Conservation (phyloP, 495 filamentous ascomycete genomes). For the Aspergillus avenaceus region DNA sequence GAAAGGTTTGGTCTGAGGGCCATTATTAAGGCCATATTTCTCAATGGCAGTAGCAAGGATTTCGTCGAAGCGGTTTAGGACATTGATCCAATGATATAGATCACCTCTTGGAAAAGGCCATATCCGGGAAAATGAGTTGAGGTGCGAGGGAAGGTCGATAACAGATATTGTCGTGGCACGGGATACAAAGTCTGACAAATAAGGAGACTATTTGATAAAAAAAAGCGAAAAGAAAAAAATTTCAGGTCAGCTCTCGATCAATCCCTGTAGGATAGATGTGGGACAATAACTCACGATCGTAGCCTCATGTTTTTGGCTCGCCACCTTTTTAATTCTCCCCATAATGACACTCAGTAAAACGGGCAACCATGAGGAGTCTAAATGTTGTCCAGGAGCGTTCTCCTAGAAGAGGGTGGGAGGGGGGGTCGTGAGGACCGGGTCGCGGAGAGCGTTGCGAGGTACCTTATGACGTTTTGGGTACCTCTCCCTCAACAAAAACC, state of each 20-base stretch:
- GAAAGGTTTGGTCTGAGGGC: constrained; percentile 77
- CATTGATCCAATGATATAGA: constrained; percentile 95
- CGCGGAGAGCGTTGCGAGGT: constrained; percentile 33
- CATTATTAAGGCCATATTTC: constrained; percentile 75
- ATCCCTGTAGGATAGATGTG: constrained; percentile 8
- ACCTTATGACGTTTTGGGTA: constrained; percentile 46
- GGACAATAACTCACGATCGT: constrained; percentile 66
- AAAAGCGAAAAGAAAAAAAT: constrained; percentile 24
- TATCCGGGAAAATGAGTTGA: constrained; percentile 74
- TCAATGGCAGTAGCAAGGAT: constrained; percentile 77
- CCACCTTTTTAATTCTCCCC: constrained; percentile 96
- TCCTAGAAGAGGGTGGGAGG: constrained; percentile 29
- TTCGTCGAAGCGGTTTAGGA: constrained; percentile 90
- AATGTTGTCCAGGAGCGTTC: constrained; percentile 28
- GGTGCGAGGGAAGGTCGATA: constrained; percentile 68
- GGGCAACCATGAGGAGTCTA: constrained; percentile 46
- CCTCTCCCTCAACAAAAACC: constrained; percentile 28
- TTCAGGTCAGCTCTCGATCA: constrained; percentile 18
- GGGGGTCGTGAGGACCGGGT: constrained; percentile 31
- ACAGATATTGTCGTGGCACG: constrained; percentile 64
- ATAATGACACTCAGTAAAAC: constrained; percentile 48
- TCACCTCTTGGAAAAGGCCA: constrained; percentile 98
- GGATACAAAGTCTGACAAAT: constrained; percentile 72
- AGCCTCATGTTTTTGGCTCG: constrained; percentile 87
- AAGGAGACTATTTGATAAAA: constrained; percentile 66